A percentile compares a stretch with the other conserved stretches of the same genome.
These are phyloP conservation scores for Podochytrium sp. DNA, from an alignment of 192 early-diverging fungal species.

Conservation along the genomic window DNA sequence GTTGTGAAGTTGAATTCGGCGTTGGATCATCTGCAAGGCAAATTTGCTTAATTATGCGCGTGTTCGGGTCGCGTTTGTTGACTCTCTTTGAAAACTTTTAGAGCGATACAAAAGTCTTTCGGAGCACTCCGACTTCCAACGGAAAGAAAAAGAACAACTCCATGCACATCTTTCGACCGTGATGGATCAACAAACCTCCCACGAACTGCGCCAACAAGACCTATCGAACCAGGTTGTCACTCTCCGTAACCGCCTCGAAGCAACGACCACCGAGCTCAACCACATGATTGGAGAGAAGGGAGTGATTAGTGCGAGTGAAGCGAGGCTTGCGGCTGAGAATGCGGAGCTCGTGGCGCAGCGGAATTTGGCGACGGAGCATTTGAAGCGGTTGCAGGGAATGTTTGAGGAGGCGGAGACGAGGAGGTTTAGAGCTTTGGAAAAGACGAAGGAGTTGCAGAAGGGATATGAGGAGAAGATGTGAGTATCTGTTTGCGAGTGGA, in stretches of 20 bases:
- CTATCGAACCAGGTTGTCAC: constrained; percentile 51
- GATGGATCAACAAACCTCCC: constrained; percentile 51
- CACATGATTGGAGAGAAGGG: constrained; percentile 63
- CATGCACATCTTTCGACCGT: constrained; percentile 60
- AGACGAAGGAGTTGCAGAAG: constrained; percentile 13
- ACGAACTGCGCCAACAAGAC: constrained; percentile 67
- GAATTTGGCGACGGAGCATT: constrained; percentile 53
- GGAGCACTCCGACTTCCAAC: constrained; percentile 55
- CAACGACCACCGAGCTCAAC: constrained; percentile 49
- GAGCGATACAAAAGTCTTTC: constrained; percentile 68
- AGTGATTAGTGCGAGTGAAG: constrained; percentile 53
- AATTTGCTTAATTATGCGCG: not conserved
- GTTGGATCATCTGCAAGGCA: constrained; percentile 49
- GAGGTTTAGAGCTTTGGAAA: not conserved
- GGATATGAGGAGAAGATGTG: constrained; percentile 30
- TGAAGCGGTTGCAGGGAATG: constrained; percentile 56
- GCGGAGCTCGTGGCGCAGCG: constrained; percentile 56
- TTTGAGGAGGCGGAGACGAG: constrained; percentile 55
- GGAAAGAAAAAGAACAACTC: constrained; percentile 65
- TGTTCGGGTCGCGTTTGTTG: not conserved
- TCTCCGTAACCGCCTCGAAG: constrained; percentile 55
- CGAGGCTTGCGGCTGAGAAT: constrained; percentile 53
- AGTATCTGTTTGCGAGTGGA: not conserved
- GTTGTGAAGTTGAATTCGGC: constrained; percentile 66
- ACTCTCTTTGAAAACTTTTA: constrained; percentile 2